These are phyloP conservation scores for Phytophthora pisi DNA, from an alignment of 352 stramenopile genomes.

Conservation along the genomic window DNA sequence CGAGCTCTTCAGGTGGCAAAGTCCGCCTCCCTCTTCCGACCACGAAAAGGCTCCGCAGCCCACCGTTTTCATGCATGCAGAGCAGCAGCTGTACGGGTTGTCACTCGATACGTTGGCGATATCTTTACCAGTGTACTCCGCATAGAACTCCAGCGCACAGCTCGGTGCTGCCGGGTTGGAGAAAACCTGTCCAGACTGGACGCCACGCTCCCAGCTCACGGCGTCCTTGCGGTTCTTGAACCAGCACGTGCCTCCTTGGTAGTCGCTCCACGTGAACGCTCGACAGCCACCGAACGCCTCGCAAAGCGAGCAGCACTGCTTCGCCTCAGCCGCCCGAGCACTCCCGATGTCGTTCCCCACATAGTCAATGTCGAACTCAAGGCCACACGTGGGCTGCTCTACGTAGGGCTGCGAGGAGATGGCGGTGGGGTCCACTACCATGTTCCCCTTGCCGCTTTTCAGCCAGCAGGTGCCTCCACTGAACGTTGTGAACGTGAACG, in stretches of 20 bases:
- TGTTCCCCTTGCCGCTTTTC: conserved; percentile 39
- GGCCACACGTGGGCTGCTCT: conserved; percentile 29
- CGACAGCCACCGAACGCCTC: conserved; percentile 35
- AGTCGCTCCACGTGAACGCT: conserved; percentile 58
- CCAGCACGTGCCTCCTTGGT: conserved; percentile 60
- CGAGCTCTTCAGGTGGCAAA: conserved; percentile 67
- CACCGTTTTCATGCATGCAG: conserved; percentile 29
- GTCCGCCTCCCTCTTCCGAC: conserved; percentile 47
- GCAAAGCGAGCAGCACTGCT: conserved; percentile 33
- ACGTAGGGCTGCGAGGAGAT: conserved; percentile 18
- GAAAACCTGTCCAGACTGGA: conserved; percentile 28
- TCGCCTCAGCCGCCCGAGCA: conserved; percentile 9
- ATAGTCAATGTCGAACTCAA: conserved; percentile 35
- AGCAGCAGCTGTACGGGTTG: conserved; percentile 34
- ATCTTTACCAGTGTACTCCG: conserved; percentile 33
- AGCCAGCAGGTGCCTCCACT: conserved; percentile 41
- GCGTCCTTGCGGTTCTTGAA: conserved; percentile 47
- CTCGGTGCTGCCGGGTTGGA: conserved; percentile 25
- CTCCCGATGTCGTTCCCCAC: conserved; percentile 40
- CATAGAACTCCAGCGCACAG: conserved; percentile 34
- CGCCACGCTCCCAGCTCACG: conserved; percentile 15
- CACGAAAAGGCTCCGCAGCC: conserved; percentile 58
- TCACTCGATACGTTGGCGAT: conserved; percentile 23
- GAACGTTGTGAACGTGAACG: conserved; percentile 37
- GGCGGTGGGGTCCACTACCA: conserved; percentile 17